phyloP scores from a whole-genome alignment of 345 rosid genomes.

The Salix suchowensis region DNA sequence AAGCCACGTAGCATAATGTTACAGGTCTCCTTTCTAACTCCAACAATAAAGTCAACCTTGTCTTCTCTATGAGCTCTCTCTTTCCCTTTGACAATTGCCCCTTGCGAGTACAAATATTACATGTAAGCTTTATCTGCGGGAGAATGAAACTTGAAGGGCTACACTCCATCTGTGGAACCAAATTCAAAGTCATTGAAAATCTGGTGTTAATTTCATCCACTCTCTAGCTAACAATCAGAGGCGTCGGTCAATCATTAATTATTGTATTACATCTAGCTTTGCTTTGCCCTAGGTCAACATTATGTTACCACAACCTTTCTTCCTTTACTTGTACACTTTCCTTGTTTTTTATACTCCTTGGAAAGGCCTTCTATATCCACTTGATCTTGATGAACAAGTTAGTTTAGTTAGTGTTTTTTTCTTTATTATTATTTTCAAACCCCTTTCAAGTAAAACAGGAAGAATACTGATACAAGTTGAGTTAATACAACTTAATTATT shows the following conservation, averaged over 20 bases:
- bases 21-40: conserved; percentile 12
- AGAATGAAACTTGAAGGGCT: background rate
- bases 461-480: too few relatives aligned
- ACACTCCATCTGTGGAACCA: conserved; percentile 8
- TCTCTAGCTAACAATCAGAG: conserved; percentile 35
- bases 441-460: too few relatives aligned
- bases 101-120: background rate
- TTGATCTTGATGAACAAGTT: too few relatives aligned
- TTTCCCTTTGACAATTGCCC: conserved; percentile 23
- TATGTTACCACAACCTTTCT: background rate
- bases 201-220: conserved; percentile 38
- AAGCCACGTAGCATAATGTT: conserved; percentile 14
- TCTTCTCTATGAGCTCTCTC: background rate
- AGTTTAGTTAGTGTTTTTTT: background rate
- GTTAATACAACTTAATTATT: too few relatives aligned
- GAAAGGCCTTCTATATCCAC: background rate
- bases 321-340: conserved; percentile 4
- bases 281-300: conserved; percentile 1
- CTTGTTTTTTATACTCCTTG: background rate
- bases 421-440: background rate
- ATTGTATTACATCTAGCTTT: conserved; percentile 13
- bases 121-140: background rate
- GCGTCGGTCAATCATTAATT: conserved; percentile 32
- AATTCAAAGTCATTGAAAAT: conserved; percentile 39
- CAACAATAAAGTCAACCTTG: conserved; percentile 28